phyloP scores from a whole-genome alignment of 192 early-diverging fungal species.

The Neocallimastix lanati region DNA sequence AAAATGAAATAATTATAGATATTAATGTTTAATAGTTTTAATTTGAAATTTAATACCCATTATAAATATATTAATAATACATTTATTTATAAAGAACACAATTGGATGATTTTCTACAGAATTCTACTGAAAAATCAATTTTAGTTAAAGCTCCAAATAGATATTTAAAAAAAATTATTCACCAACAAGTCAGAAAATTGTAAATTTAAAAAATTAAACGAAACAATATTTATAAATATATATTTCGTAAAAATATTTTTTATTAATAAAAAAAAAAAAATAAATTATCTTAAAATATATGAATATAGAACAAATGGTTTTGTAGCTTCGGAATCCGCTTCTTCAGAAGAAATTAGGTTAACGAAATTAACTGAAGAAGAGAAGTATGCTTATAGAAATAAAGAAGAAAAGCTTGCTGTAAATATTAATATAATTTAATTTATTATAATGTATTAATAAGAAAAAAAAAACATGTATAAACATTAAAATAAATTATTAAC shows the following conservation, averaged over 20 bases:
- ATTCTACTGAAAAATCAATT: slow-evolving; percentile 14
- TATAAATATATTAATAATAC: no score
- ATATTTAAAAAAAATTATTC: slow-evolving; percentile 52
- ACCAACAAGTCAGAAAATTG: slow-evolving; percentile 46
- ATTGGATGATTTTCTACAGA: slow-evolving; percentile 26
- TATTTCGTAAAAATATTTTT: no score
- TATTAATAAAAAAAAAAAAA: slow-evolving; percentile 7
- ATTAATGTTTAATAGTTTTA: no score
- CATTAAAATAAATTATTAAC: no score
- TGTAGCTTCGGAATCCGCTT: neutral
- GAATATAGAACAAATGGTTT: slow-evolving; percentile 9
- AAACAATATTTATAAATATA: no score
- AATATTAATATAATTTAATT: no score
- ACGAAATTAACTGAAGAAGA: slow-evolving; percentile 26
- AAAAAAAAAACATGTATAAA: no score
- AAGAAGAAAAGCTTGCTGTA: neutral
- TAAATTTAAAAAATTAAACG: no score
- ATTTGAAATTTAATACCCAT: no score
- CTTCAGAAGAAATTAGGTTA: slow-evolving; percentile 14
- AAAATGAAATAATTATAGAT: no score
- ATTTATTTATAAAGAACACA: slow-evolving; percentile 9
- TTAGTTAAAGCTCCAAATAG: slow-evolving; percentile 27
- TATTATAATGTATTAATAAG: no score
- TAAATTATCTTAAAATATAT: slow-evolving; percentile 19
- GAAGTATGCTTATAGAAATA: slow-evolving; percentile 4